Evolutionary conservation across 306 rosid genomes (phyloP), one percentile per base, ranked within the genome.

Genomic region (Medicago arabica): DNA sequence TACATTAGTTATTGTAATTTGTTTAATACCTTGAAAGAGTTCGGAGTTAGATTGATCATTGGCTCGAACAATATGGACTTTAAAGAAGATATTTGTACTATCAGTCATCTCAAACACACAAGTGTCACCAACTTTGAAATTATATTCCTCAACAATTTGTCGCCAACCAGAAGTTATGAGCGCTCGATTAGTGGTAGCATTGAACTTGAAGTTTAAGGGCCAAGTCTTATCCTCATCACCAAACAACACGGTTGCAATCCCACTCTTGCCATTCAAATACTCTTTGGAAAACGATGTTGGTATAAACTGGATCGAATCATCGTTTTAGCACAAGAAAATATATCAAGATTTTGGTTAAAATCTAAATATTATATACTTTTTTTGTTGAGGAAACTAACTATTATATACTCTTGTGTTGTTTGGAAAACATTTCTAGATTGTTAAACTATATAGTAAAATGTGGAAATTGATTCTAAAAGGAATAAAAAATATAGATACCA

Each of bases 41-140:
- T 7, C 1, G 8, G 50, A 18, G 49, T 1, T 49, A 49, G 71
- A 17, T 62, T 46, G 78, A 58, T 50, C 62, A 16, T 44, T 5
- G 62, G 21, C 38, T 38, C 18, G 44, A 23, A 38, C 38, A 39
- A 67, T 23, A 16, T 2, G 6, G 16, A 72, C 12, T 41, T 53
- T 63, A 71, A 78, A 78, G 1, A 16, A 11, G 43, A 79, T 11
- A 6, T 17, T 9, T 3, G n/a, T 7, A 18, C 0, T 0, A 5
- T 54, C 21, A 44, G 17, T 19, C 74, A 64, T 19, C 83, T 72
- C 78, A 79, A 79, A 72, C 1, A 65, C 44, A 72, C 78, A 79
- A 72, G 19, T 60, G 8, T 79, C 83, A 7, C 69, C 69, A 2
- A 7, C 53, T 34, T 72, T 25, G 4, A 79, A 54, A 12, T 41